phyloP scores from a whole-genome alignment of 305 asterid genomes.

The Rubia tinctorum region DNA sequence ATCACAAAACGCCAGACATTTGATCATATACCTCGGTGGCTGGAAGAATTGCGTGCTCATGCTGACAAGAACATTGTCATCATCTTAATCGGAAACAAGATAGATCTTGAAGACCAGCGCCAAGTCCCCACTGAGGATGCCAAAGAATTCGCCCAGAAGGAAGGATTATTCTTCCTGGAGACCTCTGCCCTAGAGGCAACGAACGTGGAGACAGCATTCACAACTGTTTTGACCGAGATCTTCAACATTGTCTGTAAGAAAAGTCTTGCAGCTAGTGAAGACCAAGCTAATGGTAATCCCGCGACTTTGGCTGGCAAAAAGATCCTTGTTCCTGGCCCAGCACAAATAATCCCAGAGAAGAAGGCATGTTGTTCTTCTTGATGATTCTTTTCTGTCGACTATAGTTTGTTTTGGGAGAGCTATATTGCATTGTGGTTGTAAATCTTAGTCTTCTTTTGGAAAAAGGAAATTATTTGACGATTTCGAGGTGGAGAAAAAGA shows the following conservation, averaged over 20 bases:
- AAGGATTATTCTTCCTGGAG: constrained; percentile 67
- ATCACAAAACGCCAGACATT: constrained; percentile 70
- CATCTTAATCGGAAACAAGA: constrained; percentile 69
- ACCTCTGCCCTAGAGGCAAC: constrained; percentile 67
- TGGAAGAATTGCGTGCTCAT: constrained; percentile 72
- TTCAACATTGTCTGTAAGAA: constrained; percentile 73
- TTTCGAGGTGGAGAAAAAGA: constrained; percentile 11
- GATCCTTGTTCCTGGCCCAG: constrained; percentile 74
- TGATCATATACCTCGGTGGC: constrained; percentile 91
- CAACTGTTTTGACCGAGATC: constrained; percentile 60
- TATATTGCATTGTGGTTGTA: constrained; percentile 13
- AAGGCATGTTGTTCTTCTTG: constrained; percentile 55
- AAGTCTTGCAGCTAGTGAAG: constrained; percentile 49
- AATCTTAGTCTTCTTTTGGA: constrained; percentile 13
- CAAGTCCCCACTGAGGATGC: constrained; percentile 69
- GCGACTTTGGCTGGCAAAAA: constrained; percentile 66
- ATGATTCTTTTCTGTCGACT: not conserved
- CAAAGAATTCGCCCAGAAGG: constrained; percentile 58
- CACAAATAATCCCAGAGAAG: constrained; percentile 70
- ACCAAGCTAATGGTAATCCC: constrained; percentile 51
- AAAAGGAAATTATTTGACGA: constrained; percentile 11
- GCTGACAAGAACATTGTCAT: constrained; percentile 88
- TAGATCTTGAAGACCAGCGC: constrained; percentile 68
- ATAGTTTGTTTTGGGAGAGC: constrained; percentile 7
- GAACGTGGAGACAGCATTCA: constrained; percentile 69